Percentiles rank a stretch among this genome's conserved stretches.
phyloP scores from a whole-genome alignment of 805 yeast species.

The Candida xyloterini region DNA sequence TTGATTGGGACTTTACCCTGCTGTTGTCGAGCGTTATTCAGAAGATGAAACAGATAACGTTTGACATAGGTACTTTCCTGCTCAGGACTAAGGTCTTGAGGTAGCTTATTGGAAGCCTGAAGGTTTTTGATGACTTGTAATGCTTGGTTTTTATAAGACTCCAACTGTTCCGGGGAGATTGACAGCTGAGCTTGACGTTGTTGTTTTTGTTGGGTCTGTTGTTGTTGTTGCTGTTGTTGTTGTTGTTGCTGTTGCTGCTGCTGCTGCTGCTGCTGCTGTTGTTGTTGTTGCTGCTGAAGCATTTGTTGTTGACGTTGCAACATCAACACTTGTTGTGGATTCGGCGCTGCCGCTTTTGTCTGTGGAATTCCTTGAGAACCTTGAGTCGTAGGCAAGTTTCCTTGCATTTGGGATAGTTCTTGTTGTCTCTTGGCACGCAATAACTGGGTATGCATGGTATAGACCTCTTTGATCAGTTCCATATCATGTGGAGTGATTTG shows the following conservation, averaged over 20 bases:
- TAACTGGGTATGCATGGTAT: constrained; percentile 62
- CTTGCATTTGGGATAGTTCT: constrained; percentile 24
- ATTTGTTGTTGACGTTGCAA: constrained; percentile 33
- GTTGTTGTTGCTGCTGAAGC: constrained; percentile 32
- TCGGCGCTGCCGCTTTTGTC: constrained; percentile 17
- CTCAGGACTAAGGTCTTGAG: constrained; percentile 31
- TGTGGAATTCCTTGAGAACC: constrained; percentile 7
- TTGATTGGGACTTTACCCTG: constrained; percentile 11
- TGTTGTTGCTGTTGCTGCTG: constrained; percentile 16
- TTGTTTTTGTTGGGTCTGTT: constrained; percentile 18
- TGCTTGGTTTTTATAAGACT: constrained; percentile 34
- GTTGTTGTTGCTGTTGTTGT: constrained; percentile 21
- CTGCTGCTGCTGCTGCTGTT: constrained; percentile 24
- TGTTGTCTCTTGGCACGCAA: constrained; percentile 40
- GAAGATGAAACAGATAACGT: constrained; percentile 31
- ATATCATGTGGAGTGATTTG: constrained; percentile 56
- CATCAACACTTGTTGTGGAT: constrained; percentile 33
- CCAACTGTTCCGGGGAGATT: constrained; percentile 26
- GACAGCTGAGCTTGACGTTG: constrained; percentile 14
- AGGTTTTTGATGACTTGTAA: constrained; percentile 33
- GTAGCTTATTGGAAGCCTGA: constrained; percentile 33
- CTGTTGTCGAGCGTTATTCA: constrained; percentile 22
- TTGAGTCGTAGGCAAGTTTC: constrained; percentile 20
- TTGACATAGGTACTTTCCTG: constrained; percentile 35
- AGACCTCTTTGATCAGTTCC: constrained; percentile 61